Conservation (phyloP, 2,329 filamentous ascomycete genomes). For the Alternaria sp. region DNA sequence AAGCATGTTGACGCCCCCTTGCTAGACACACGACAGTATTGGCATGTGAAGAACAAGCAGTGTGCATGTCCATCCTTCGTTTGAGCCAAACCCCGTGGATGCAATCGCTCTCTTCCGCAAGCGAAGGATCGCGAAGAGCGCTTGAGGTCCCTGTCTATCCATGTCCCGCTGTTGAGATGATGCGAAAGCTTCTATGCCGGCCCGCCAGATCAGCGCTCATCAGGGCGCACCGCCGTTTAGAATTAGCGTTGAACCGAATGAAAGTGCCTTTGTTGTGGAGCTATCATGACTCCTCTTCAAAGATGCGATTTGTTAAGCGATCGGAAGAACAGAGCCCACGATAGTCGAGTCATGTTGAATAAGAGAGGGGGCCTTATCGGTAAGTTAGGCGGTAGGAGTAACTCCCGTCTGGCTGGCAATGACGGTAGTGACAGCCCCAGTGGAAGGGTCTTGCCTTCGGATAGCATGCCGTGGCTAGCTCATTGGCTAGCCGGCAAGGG, state of each 20-base stretch:
- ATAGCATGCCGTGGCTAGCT: constrained; percentile 1
- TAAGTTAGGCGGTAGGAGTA: neutral
- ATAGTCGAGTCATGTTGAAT: neutral
- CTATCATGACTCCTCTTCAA: neutral
- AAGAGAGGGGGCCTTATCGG: neutral
- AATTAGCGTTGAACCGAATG: neutral
- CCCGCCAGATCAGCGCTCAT: neutral
- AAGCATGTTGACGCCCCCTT: neutral
- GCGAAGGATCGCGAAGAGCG: neutral
- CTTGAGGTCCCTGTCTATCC: neutral
- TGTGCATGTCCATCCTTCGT: neutral
- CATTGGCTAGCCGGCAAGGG: neutral
- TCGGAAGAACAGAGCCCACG: neutral
- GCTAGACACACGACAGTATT: neutral
- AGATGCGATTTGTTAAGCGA: neutral
- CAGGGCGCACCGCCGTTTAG: neutral
- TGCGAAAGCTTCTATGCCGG: neutral
- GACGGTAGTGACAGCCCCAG: neutral
- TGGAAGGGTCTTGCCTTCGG: neutral
- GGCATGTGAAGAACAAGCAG: neutral
- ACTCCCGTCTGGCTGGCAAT: neutral
- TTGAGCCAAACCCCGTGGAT: neutral
- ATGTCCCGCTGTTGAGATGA: neutral
- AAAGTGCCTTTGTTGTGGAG: neutral
- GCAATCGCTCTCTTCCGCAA: neutral